Evolutionary conservation across 768 basidiomycete species (phyloP).

Genomic region (Tricholoma flavovirens): DNA sequence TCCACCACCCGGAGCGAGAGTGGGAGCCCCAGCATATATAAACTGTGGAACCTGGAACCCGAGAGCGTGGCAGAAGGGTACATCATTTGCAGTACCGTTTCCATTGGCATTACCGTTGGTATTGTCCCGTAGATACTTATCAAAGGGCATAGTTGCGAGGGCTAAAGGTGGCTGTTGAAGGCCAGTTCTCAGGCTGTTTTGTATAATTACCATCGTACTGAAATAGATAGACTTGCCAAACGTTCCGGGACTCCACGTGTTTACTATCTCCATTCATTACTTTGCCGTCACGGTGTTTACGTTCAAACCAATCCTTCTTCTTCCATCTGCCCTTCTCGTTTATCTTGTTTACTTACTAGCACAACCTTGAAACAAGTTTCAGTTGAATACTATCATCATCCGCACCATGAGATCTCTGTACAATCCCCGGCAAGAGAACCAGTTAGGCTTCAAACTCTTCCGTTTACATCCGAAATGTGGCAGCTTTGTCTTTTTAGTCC

Average conservation of each 20-base stretch:
- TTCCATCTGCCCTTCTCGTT: neutral
- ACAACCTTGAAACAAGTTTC: neutral
- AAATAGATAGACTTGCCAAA: neutral
- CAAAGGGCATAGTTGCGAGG: slow-evolving; percentile 32
- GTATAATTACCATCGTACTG: neutral
- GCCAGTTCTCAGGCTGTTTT: neutral
- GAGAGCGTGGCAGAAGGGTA: slow-evolving; percentile 11
- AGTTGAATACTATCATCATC: neutral
- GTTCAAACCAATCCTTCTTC: neutral
- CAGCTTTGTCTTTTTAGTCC: no score
- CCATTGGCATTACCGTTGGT: neutral
- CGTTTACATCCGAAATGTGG: neutral
- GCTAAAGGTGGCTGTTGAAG: neutral
- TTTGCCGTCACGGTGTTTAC: neutral
- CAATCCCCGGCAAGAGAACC: neutral
- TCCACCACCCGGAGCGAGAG: slow-evolving; percentile 65
- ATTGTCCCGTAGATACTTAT: slow-evolving; percentile 27
- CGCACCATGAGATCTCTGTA: neutral
- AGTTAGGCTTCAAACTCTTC: no score
- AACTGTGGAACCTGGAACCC: slow-evolving; percentile 63
- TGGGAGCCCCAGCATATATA: slow-evolving; percentile 51
- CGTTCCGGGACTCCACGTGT: neutral
- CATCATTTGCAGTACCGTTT: neutral
- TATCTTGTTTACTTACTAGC: neutral
- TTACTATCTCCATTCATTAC: neutral